These are phyloP conservation scores for Debaryomycetaceae sp. DNA, from an alignment of 1,139 yeast species.

Conservation along the genomic window DNA sequence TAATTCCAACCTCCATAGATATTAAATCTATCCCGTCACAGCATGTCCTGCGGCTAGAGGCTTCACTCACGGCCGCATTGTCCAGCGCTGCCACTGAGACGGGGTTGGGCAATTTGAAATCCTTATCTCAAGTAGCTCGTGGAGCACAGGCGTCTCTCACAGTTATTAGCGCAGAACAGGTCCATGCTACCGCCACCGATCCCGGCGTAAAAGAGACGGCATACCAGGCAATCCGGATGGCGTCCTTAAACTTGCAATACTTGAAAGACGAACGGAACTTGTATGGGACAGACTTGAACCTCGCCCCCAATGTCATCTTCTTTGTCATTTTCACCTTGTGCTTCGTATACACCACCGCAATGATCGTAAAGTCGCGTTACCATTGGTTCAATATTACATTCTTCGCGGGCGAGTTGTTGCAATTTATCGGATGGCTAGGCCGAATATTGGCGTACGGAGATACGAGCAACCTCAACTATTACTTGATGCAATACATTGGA, in stretches of 20 bases:
- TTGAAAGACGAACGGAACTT: constrained; percentile 18
- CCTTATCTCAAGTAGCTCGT: constrained; percentile 15
- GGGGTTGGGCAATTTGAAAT: constrained; percentile 4
- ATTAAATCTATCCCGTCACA: constrained; percentile 12
- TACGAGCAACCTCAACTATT: constrained; percentile 32
- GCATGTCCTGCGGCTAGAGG: constrained; percentile 9
- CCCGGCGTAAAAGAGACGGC: constrained; percentile 16
- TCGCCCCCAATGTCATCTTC: constrained; percentile 23
- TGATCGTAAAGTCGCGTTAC: constrained; percentile 36
- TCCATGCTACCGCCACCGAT: constrained; percentile 30
- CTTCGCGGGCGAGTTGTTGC: constrained; percentile 50
- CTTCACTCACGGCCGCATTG: constrained; percentile 9
- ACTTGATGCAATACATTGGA: constrained; percentile 55
- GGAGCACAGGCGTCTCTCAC: constrained; percentile 31
- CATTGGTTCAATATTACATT: constrained; percentile 69
- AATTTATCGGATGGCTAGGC: constrained; percentile 63
- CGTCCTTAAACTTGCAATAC: constrained; percentile 21
- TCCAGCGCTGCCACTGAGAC: constrained; percentile 5
- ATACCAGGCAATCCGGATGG: constrained; percentile 19
- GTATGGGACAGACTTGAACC: constrained; percentile 13
- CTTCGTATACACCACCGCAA: constrained; percentile 12
- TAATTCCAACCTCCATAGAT: constrained; percentile 13
- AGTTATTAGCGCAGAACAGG: constrained; percentile 22
- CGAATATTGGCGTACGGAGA: constrained; percentile 36
- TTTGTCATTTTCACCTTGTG: constrained; percentile 15